Evolutionary conservation across 2,329 filamentous ascomycete species (phyloP).

Genomic region (Aspergillus viridinutans): DNA sequence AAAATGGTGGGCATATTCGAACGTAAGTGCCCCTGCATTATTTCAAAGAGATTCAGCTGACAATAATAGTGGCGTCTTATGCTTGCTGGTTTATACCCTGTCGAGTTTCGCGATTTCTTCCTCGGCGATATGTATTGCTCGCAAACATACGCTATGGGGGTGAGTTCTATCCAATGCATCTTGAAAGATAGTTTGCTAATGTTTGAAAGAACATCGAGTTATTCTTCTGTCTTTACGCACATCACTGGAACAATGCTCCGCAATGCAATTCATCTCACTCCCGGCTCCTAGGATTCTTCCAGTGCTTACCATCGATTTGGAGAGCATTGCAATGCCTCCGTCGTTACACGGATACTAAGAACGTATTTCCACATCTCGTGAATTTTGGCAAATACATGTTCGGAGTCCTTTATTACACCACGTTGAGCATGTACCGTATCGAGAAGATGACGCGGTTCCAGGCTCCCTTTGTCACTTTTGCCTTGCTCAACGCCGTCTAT

Average conservation of each 20-base stretch:
- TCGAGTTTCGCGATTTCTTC: constrained; percentile 97
- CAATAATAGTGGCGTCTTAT: constrained; percentile 69
- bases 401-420: constrained; percentile 74
- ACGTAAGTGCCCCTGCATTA: constrained; percentile 53
- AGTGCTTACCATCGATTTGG: constrained; percentile 80
- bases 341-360: constrained; percentile 80
- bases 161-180: constrained; percentile 44
- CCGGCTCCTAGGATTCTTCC: constrained; percentile 78
- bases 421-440: constrained; percentile 79
- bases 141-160: constrained; percentile 80
- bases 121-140: constrained; percentile 98
- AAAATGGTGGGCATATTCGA: constrained; percentile 83
- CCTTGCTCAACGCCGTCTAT: constrained; percentile 78
- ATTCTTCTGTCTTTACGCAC: constrained; percentile 92
- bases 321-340: constrained; percentile 85
- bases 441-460: constrained; percentile 53
- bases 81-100: constrained; percentile 80
- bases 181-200: constrained; percentile 16
- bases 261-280: constrained; percentile 86
- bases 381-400: constrained; percentile 90
- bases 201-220: constrained; percentile 70
- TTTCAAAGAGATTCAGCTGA: constrained; percentile 10
- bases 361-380: constrained; percentile 85
- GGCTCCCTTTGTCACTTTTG: constrained; percentile 74
- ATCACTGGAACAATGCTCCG: constrained; percentile 65